Evolutionary conservation across 148 eudicot genomes (phyloP).

Genomic region (Camellia granthamiana): DNA sequence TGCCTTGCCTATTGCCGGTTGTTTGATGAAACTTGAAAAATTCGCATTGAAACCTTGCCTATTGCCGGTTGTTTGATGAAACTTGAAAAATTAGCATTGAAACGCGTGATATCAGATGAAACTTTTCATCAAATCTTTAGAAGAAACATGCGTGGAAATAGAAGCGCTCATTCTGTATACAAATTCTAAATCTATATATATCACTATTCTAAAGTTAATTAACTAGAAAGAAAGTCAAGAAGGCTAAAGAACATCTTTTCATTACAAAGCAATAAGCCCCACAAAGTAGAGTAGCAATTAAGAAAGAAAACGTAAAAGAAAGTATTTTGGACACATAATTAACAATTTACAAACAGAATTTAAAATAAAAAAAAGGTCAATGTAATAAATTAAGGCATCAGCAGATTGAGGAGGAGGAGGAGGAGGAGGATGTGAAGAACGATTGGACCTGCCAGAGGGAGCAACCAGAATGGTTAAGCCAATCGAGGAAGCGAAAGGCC

Average conservation of each 20-base stretch:
- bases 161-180: no score
- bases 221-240: neutral
- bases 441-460: conserved; percentile 81
- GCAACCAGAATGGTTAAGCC: conserved; percentile 81
- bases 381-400: neutral
- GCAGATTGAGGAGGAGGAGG: neutral
- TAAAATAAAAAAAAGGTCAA: neutral
- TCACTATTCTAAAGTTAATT: neutral
- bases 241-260: neutral
- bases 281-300: neutral
- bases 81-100: no score
- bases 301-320: neutral
- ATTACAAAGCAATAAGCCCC: neutral
- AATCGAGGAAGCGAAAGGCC: conserved; percentile 71
- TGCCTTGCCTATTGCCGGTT: no score
- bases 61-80: no score
- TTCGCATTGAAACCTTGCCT: no score
- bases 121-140: no score
- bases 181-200: no score
- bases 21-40: no score
- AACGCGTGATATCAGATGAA: no score
- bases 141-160: no score
- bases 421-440: neutral
- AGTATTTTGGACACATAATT: neutral
- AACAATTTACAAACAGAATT: neutral